These are phyloP conservation scores for Artemisia argyi DNA, from an alignment of 129 eudicot genomes.

Conservation along the genomic window DNA sequence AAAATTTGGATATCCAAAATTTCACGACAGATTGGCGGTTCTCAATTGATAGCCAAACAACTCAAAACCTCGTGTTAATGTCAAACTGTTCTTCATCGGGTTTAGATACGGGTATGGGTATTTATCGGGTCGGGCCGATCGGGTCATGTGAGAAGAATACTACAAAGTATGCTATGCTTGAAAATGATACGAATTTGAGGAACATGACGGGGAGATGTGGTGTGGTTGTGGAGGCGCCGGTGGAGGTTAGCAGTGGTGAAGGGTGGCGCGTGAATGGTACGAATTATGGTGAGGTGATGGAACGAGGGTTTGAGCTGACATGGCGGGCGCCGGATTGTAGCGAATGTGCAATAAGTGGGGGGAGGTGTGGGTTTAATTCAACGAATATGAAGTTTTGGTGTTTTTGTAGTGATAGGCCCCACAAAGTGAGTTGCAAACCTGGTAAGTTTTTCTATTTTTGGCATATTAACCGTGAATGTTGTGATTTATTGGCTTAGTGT, in stretches of 20 bases:
- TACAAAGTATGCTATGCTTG: slow-evolving; percentile 22
- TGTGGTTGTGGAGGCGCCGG: slow-evolving; percentile 30
- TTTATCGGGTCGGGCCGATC: slow-evolving; percentile 1
- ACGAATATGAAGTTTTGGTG: too few relatives aligned
- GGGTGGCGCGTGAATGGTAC: slow-evolving; percentile 8
- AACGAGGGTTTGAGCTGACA: slow-evolving; percentile 47
- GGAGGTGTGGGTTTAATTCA: slow-evolving; percentile 55
- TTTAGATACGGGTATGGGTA: neutral
- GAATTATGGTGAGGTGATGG: slow-evolving; percentile 28
- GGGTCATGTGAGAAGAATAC: neutral
- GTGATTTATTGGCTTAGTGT: too few relatives aligned
- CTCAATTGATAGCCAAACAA: neutral
- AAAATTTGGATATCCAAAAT: neutral
- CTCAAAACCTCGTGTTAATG: neutral
- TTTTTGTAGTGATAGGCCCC: too few relatives aligned
- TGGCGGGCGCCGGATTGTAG: slow-evolving; percentile 57
- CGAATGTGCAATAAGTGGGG: slow-evolving; percentile 42
- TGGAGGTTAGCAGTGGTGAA: slow-evolving; percentile 28
- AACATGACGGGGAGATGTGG: slow-evolving; percentile 25
- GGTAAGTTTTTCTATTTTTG: too few relatives aligned
- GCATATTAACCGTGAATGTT: too few relatives aligned
- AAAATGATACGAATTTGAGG: slow-evolving; percentile 24
- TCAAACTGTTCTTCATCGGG: slow-evolving; percentile 7
- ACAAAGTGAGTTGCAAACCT: too few relatives aligned
- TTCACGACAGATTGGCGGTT: too few relatives aligned